Evolutionary conservation across 2,329 filamentous ascomycete species (phyloP), one percentile per base, ranked within the genome.

Genomic region (Aspergillus pseudoterreus): DNA sequence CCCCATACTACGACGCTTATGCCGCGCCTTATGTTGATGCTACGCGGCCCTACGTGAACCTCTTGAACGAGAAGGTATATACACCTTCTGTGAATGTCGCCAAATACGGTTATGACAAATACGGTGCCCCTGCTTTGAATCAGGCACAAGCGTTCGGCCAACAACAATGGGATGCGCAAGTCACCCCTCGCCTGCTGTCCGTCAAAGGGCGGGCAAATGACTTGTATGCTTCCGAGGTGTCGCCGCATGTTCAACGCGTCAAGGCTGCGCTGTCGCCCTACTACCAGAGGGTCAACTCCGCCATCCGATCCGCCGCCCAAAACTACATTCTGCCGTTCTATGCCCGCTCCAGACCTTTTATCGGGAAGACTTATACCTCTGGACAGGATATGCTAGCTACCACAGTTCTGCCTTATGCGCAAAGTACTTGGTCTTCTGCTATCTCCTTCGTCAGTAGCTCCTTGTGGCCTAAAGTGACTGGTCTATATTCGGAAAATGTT

Each of bases 401-500:
- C 14, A 89, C 86, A 1, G 84, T 85, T 11, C 75, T 95, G 47
- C 92, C 92, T 1, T 83, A 87, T 43, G 80, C 82, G 5, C 80
- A 83, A 51, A 88, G 84, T 77, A 82, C 82, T 3, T 90, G 87
- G 80, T 83, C 84, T 50, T 84, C 84, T 53, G 81, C 82, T 0
- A 82, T 84, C 52, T 74, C 80, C 11, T 92, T 96, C 64, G 73
- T 95, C 32, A 83, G 90, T 52, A 82, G 83, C 43, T 86, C 84
- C 2, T 76, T 97, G 14, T 94, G 89, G 86, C 92, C 92, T 2
- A 86, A 87, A 57, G 57, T 96, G 10, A 84, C 87, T 22, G 80
- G 88, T 12, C 75, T 96, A 4, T 97, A 97, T 65, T 82, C 86
- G 10, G 86, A 96, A 65, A 96, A 95, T 62, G 92, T 99, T 3